Evolutionary conservation across 2,329 filamentous ascomycete species (phyloP).

Genomic region (Xylariaceae sp.): DNA sequence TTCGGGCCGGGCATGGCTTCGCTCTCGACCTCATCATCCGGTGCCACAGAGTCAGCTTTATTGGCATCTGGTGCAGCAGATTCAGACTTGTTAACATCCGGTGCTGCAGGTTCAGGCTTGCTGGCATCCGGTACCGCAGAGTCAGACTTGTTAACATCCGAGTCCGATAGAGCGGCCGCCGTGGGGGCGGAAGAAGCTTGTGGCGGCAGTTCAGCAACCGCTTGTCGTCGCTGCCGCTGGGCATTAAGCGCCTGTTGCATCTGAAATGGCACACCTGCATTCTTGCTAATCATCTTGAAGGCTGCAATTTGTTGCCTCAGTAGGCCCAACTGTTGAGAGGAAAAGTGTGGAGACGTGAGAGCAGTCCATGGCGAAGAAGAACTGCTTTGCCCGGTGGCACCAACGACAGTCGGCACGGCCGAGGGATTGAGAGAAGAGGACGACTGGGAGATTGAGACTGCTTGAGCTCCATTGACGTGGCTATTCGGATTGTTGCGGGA

Average conservation of each 20-base stretch:
- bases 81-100: slow-evolving; percentile 23
- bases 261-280: slow-evolving; percentile 69
- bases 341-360: slow-evolving; percentile 53
- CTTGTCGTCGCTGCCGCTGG: slow-evolving; percentile 60
- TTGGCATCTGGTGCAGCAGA: slow-evolving; percentile 15
- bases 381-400: slow-evolving; percentile 27
- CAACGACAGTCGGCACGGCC: slow-evolving; percentile 35
- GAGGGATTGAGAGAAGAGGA: slow-evolving; percentile 34
- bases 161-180: slow-evolving; percentile 37
- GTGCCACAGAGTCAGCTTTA: slow-evolving; percentile 32
- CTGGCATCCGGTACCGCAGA: slow-evolving; percentile 16
- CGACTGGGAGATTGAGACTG: slow-evolving; percentile 33
- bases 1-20: slow-evolving; percentile 34
- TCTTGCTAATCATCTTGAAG: slow-evolving; percentile 86
- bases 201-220: slow-evolving; percentile 45
- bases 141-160: slow-evolving; percentile 4
- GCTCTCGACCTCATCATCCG: slow-evolving; percentile 31
- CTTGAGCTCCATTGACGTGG: slow-evolving; percentile 45
- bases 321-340: slow-evolving; percentile 69
- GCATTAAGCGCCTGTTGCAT: slow-evolving; percentile 81
- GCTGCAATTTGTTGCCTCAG: slow-evolving; percentile 83
- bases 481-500: slow-evolving; percentile 52
- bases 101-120: slow-evolving; percentile 32
- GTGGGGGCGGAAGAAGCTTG: slow-evolving; percentile 35
- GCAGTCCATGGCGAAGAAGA: slow-evolving; percentile 33